phyloP scores from a whole-genome alignment of 2,329 filamentous ascomycete species.

The Colletotrichum sp. region DNA sequence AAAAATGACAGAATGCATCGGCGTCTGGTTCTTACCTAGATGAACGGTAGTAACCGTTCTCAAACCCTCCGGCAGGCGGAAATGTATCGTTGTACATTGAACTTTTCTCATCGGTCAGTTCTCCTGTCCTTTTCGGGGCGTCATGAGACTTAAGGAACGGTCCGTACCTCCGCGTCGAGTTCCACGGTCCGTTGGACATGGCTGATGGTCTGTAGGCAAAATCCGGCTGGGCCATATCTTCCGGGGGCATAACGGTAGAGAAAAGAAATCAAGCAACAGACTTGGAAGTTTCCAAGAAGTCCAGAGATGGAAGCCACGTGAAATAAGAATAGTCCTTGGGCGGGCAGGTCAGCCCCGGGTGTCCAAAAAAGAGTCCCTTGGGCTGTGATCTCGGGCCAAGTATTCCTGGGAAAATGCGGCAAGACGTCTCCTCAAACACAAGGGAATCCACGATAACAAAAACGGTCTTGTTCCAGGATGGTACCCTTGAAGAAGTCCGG shows the following conservation, averaged over 20 bases:
- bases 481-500: constrained; percentile 16
- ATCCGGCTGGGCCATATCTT: constrained; percentile 51
- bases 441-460: constrained; percentile 24
- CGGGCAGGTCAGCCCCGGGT: constrained; percentile 20
- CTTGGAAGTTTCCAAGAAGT: constrained; percentile 1
- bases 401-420: constrained; percentile 22
- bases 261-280: constrained; percentile 20
- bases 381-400: constrained; percentile 17
- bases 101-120: constrained; percentile 28
- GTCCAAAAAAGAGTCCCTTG: constrained; percentile 19
- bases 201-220: constrained; percentile 51
- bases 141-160: constrained; percentile 12
- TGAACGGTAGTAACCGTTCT: constrained; percentile 38
- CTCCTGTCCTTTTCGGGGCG: not conserved
- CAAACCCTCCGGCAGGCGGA: constrained; percentile 35
- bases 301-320: constrained; percentile 20
- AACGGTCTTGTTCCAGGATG: constrained; percentile 22
- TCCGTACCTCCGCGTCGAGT: constrained; percentile 58
- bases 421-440: constrained; percentile 21
- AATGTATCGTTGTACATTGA: constrained; percentile 37
- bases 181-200: constrained; percentile 54
- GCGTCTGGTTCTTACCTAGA: constrained; percentile 39
- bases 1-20: not conserved
- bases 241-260: constrained; percentile 36
- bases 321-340: constrained; percentile 23